Evolutionary conservation across 2,329 filamentous ascomycete species (phyloP), one percentile per base, ranked within the genome.

Genomic region (Trichoderma asperellum): DNA sequence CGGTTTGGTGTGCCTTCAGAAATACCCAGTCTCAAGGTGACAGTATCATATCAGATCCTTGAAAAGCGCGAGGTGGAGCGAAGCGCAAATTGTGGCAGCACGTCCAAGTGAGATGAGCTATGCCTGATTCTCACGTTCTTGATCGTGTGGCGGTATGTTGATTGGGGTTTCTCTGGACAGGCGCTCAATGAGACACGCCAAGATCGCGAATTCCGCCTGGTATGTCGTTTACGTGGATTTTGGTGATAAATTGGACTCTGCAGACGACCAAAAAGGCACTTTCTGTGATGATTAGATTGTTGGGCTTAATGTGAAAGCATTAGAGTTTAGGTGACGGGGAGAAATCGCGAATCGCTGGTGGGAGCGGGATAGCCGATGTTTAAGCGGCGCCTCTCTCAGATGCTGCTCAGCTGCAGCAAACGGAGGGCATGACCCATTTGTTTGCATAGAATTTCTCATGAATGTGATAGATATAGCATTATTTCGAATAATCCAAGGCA

Each of bases 311-410:
- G 65, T 56, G 63, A 67, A 57, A 60, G 65, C 63, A 43, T 67
- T 49, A 55, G 56, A 55, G 43, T 52, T 69, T 43, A 65, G 55
- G 43, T 47, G 34, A 65, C 55, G 29, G 47, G 14, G 58, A 64
- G 47, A 49, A 55, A 37, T 53, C 61, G 55, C 56, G 68, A 60
- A 56, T 21, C 18, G 61, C 56, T 35, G 53, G 64, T 24, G 16
- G 35, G 24, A 24, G 18, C 10, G 2, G 11, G 4, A 43, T 60
- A 66, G 55, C 68, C 68, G 68, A 60, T 5, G 58, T 67, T 70
- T 70, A 70, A 67, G 62, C 68, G 62, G 32, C 57, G 21, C 43
- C 47, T 56, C 43, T 56, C 29, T 66, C 55, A 66, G 27, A 52
- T 24, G 62, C 52, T 34, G 59, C 59, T 61, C 59, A 49, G 40